Evolutionary conservation across 2,329 filamentous ascomycete species (phyloP).

Genomic region (Aspergillus sp.): DNA sequence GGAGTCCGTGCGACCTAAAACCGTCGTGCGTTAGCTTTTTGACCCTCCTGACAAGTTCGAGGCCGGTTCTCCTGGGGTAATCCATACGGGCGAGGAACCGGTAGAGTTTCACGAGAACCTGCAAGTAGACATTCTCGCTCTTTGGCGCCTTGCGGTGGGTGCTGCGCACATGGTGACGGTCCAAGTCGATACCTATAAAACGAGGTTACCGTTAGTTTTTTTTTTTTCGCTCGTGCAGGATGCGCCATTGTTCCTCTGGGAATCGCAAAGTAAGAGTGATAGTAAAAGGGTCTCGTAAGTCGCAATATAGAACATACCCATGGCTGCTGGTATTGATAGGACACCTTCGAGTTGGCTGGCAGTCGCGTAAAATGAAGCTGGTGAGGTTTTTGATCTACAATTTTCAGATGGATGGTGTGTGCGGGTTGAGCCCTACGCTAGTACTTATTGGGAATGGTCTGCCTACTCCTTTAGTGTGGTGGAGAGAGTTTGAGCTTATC

Average conservation of each 20-base stretch:
- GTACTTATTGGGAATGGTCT: constrained; percentile 13
- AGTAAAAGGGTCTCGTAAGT: neutral
- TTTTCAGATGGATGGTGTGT: constrained; percentile 36
- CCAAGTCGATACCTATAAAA: constrained; percentile 48
- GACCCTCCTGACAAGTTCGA: neutral
- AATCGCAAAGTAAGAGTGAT: constrained; percentile 1
- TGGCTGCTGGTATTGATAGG: constrained; percentile 37
- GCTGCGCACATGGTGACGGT: constrained; percentile 58
- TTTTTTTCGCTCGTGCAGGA: neutral
- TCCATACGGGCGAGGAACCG: constrained; percentile 82
- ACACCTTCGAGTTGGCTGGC: constrained; percentile 35
- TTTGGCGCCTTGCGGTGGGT: constrained; percentile 89
- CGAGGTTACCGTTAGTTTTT: constrained; percentile 9
- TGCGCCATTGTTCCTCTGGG: neutral
- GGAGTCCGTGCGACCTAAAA: constrained; percentile 81
- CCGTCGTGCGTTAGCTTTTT: neutral
- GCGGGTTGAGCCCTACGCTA: constrained; percentile 42
- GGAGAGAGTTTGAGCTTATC: neutral
- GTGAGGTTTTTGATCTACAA: constrained; percentile 33
- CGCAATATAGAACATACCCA: constrained; percentile 30
- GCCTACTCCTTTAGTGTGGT: constrained; percentile 3
- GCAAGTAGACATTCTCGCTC: constrained; percentile 97
- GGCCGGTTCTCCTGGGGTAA: constrained; percentile 11
- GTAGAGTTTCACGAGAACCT: constrained; percentile 97
- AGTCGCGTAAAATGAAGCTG: constrained; percentile 32